Base-by-base conservation (phyloP, 345 rosid genomes). In the Trapa bicornis region DNA sequence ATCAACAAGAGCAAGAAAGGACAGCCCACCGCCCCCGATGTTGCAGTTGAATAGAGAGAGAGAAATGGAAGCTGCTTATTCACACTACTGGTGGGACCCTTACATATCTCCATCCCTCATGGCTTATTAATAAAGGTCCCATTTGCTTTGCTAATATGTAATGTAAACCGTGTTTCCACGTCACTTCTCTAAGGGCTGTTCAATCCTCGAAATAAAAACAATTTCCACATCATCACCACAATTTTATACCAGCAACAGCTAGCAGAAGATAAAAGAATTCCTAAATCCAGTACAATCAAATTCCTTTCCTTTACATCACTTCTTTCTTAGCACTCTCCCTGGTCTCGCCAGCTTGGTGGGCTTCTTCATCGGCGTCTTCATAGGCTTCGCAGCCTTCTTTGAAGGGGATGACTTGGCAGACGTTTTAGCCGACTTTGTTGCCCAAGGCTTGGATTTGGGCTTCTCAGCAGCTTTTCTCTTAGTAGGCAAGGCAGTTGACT, bases 401-500 rank as follows among this genome's bases (percentile, higher is more conserved):
- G 60, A 61, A 47, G 72, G 67, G 29, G 60, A 35, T 8, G 72
- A 11, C 58, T 90, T 80, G 1, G 83, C 75, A 0, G 96, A 87
- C 11, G 96, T 81, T 70, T 86, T 85, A 0, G 91, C 56, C 3
- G 56, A 16, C 56, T 50, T 50, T 4, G 56, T 29, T 4, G 56
- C 56, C 6, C 22, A 29, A 14, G 56, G n/a, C 56, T 50, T 50
- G 3, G 56, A 16, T 29, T 57, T 57, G 36, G 78, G 85, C 76
- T 89, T 89, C 0, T 80, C 85, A 6, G 54, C 64, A 15, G 53
- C 53, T 39, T 66, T 66, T 1, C 61, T 36, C 63, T 68, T 68
- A 1, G 65, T 35, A 13, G 65, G 29, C 39, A 5, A 12, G 17
- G 53, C 50, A 3, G 65, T 10, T 3, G 71, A 37, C 65, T 68